A percentile compares a stretch with the other conserved stretches of the same genome.
These are phyloP conservation scores for Capsicum pubescens DNA, from an alignment of 257 asterid genomes.

Conservation along the genomic window DNA sequence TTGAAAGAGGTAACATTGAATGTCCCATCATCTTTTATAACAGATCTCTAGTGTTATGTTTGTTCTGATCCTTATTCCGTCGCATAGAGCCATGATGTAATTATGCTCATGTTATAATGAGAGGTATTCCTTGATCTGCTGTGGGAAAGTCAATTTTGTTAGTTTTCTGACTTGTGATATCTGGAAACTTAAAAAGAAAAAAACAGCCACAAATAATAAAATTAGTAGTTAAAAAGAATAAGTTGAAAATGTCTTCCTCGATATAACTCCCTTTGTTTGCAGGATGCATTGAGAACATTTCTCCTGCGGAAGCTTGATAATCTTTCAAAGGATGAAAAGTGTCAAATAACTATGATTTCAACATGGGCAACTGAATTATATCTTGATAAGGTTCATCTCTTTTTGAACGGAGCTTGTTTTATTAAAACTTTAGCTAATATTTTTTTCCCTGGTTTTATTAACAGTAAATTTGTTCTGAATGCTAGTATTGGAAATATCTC, in stretches of 20 bases:
- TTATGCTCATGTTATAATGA: neutral
- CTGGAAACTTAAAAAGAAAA: neutral
- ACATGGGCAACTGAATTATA: constrained; percentile 95
- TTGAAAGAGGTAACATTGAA: no score
- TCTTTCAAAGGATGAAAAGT: constrained; percentile 86
- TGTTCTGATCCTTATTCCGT: neutral
- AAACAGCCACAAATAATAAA: neutral
- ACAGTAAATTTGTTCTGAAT: constrained; percentile 11
- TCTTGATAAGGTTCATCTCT: constrained; percentile 79
- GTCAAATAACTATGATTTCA: constrained; percentile 98
- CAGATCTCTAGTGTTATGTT: constrained; percentile 18
- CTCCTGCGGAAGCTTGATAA: constrained; percentile 92
- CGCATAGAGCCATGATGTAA: neutral
- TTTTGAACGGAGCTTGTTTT: constrained; percentile 12
- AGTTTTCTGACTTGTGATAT: neutral
- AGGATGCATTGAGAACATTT: constrained; percentile 97
- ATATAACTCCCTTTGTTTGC: constrained; percentile 37
- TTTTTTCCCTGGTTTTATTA: constrained; percentile 29
- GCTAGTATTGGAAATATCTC: constrained; percentile 11
- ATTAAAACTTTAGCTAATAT: constrained; percentile 15
- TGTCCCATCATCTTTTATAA: neutral
- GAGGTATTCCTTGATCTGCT: neutral
- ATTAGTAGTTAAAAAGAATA: constrained; percentile 1
- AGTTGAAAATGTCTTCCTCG: neutral
- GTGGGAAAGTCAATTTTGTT: neutral